Base-by-base conservation (phyloP, 306 rosid species). In the Rosa persica region DNA sequence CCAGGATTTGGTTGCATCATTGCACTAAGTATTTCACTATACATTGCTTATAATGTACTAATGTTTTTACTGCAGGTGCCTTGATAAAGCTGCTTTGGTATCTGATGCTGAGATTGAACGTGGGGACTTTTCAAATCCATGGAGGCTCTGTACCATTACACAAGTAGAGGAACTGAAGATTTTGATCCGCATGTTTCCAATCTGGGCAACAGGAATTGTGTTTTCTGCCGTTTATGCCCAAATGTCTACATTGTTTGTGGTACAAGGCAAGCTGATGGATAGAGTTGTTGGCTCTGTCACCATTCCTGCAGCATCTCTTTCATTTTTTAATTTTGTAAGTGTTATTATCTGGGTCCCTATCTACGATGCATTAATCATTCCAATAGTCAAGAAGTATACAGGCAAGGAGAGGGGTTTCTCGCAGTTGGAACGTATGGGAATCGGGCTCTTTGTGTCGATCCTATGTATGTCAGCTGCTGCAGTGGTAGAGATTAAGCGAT, bases 251-350 rank as follows among this genome's bases (percentile, higher is more conserved):
- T n/a, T 74, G 65, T 81, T 84, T 74, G 80, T 84, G n/a, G 85
- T 77, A 78, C 87, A 84, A 81, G 87, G 85, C 9, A 81, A 67
- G 85, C 43, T 81, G 20, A 84, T 84, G 87, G 69, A 84, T 62
- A 77, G 58, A 34, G 64, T 61, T n/a, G 7, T 81, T 1, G 82
- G 75, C 12, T 58, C 80, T 25, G 47, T 84, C 40, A 58, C 77
- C 48, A 78, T 81, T 74, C 87, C 87, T 73, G 40, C 82, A 19
- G 87, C 85, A 6, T 81, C 87, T 44, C 64, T 84, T 19, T 73
- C 85, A 16, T 23, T 55, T 20, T 78, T 77, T 12, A 72, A 74
- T 13, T 38, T 11, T 6, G 43, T 78, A 11, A 68, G 77, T 46
- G 65, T 84, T 25, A 67, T 81, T 1, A 5, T 60, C 70, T 74